phyloP scores from a whole-genome alignment of 164 flowering plant species.

The Magnolia sinica region DNA sequence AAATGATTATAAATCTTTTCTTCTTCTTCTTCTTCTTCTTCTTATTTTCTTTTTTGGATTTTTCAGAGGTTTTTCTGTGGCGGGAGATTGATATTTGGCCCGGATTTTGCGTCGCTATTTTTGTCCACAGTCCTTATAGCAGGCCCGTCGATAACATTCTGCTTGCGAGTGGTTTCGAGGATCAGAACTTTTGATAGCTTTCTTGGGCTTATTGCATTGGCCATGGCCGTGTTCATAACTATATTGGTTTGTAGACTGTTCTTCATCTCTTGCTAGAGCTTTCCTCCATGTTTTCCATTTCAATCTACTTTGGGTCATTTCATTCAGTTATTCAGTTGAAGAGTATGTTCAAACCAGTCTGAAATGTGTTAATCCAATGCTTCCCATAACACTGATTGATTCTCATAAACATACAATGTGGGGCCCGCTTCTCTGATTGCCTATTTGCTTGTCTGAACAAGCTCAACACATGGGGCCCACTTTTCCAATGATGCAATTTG shows the following conservation, averaged over 20 bases:
- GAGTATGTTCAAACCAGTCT: neutral
- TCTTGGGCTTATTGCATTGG: conserved; percentile 38
- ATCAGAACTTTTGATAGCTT: conserved; percentile 15
- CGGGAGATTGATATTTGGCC: conserved; percentile 87
- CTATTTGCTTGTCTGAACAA: neutral
- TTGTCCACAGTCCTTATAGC: conserved; percentile 59
- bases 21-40: too few relatives aligned
- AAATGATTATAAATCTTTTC: neutral
- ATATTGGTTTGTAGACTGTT: conserved; percentile 47
- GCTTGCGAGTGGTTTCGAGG: conserved; percentile 34
- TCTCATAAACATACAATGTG: neutral
- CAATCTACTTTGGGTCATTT: neutral
- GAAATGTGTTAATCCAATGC: neutral
- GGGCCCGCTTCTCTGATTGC: neutral
- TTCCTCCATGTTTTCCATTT: neutral
- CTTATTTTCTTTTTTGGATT: conserved; percentile 7
- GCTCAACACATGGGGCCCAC: too few relatives aligned
- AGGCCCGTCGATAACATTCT: conserved; percentile 74
- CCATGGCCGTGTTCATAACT: conserved; percentile 43
- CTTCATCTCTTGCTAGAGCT: neutral
- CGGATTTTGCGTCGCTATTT: conserved; percentile 72
- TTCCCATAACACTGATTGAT: neutral
- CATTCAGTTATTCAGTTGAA: neutral
- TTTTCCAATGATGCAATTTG: too few relatives aligned
- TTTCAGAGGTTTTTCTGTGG: conserved; percentile 79